Evolutionary conservation across 2,329 filamentous ascomycete species (phyloP), one percentile per base, ranked within the genome.

Genomic region (Apiospora malaysiana): DNA sequence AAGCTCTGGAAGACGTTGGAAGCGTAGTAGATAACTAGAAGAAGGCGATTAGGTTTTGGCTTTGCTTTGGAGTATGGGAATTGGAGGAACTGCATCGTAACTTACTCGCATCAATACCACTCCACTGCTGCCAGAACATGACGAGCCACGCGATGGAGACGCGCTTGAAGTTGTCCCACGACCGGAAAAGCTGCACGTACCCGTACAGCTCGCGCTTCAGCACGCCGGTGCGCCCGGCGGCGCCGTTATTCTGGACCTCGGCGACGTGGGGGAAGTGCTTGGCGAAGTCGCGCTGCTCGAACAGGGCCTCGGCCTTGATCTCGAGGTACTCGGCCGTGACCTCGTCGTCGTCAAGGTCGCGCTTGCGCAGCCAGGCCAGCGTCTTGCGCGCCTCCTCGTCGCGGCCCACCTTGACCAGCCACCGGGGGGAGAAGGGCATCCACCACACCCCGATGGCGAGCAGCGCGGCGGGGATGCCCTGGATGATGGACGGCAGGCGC

Each of bases 41-140:
- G 8, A 32, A 12, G 21, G 49, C n/a, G n/a, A n/a, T 59, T 4
- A 51, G 42, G 21, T 3, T 42, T 42, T 42, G 5, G 9, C 40
- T 42, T 25, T 27, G n/a, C 4, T 27, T 25, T 47, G 45, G 14
- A 16, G 1, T 7, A 32, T 4, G 7, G 14, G 12, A 32, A 21
- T 25, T 4, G 51, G 27, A 32, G 16, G 23, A 3, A 4, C 37
- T 10, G 16, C 18, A 32, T n/a, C 51, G 32, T 32, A 59, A 63
- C 70, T 25, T 67, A 71, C 70, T 72, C 8, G 68, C 42, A 47
- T 72, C 71, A 43, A 72, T 72, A 16, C 71, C 71, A 14, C 49
- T 66, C 27, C 81, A 79, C 74, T 88, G 87, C 70, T 90, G 87
- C 76, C 89, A 90, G 75, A 90, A 89, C 82, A 87, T 86, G 18